Evolutionary conservation across 441 rosid genomes (phyloP), one percentile per base, ranked within the genome.

Genomic region (Populus hybrid): DNA sequence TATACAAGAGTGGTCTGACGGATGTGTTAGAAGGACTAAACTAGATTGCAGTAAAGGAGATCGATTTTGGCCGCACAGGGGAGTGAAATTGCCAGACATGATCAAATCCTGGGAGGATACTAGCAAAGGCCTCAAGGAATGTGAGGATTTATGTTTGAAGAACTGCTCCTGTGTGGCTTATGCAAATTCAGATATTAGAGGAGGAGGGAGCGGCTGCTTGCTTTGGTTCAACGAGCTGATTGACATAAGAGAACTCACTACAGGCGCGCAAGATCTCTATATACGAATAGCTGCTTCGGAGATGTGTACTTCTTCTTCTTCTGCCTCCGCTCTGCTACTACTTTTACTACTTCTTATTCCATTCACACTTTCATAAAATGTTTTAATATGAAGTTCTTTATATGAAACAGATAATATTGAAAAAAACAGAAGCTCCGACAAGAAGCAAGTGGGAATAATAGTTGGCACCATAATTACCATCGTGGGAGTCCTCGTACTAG

Each of bases 81-180:
- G 82, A 20, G 57, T 93, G 80, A 92, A 91, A 69, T 42, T 91
- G 79, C 98, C 98, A 0, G 93, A 90, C 38, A 85, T 90, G 20
- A 84, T 83, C 34, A 42, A 35, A 36, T 71, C 83, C 4, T 72
- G 71, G 77, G 89, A 85, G 35, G 80, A 81, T 57, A 34, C 14
- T 34, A 76, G 69, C 46, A 50, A 66, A 67, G 72, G 79, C 0
- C 85, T 90, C 75, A 87, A 72, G 30, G 90, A 90, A 6, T 94
- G 98, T 67, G 82, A 70, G 46, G 76, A 74, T 20, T 63, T 76
- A 35, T 94, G 98, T 69, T 16, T 75, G 36, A 77, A 50, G 53
- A 89, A 89, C 66, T 94, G 97, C 81, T 81, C 88, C 16, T 94
- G 97, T 70, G 82, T 86, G 0, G 97, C 92, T n/a, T 94, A 81